Conservation (phyloP, 345 rosid species). For the Brassica rapa region DNA sequence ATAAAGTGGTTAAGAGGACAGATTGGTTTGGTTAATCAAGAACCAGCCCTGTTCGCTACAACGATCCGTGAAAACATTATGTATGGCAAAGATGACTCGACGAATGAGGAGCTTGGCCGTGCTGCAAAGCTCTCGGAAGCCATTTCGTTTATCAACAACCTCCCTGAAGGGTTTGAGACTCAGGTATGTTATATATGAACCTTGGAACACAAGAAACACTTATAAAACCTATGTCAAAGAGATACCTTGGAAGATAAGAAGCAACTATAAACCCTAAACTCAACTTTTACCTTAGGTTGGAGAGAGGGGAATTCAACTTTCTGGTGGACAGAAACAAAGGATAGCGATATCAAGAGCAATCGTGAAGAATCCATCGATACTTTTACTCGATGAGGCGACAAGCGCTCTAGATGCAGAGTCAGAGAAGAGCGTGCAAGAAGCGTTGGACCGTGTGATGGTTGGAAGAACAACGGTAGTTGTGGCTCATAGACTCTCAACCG, state of each 20-base stretch:
- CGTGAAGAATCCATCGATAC: slow-evolving; percentile 85
- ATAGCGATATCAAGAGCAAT: slow-evolving; percentile 90
- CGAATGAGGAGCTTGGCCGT: slow-evolving; percentile 59
- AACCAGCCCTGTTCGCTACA: slow-evolving; percentile 90
- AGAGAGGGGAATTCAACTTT: slow-evolving; percentile 88
- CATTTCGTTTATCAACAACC: slow-evolving; percentile 73
- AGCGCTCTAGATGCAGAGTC: slow-evolving; percentile 96
- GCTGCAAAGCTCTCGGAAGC: slow-evolving; percentile 96
- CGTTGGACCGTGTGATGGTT: slow-evolving; percentile 88
- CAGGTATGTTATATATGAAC: slow-evolving; percentile 52
- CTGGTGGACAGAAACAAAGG: slow-evolving; percentile 97
- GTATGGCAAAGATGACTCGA: slow-evolving; percentile 85
- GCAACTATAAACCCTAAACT: neutral
- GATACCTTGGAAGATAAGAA: neutral
- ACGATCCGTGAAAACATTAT: slow-evolving; percentile 83
- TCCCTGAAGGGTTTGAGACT: slow-evolving; percentile 90
- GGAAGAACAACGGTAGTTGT: slow-evolving; percentile 91
- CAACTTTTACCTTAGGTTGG: slow-evolving; percentile 57
- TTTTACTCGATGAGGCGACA: slow-evolving; percentile 94
- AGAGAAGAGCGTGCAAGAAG: slow-evolving; percentile 93
- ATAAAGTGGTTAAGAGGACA: slow-evolving; percentile 85
- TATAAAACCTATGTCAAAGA: neutral
- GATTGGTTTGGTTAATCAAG: slow-evolving; percentile 92
- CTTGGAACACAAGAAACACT: neutral
- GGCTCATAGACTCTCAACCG: slow-evolving; percentile 91